A percentile compares a stretch with the other conserved stretches of the same genome.
phyloP scores from a whole-genome alignment of 2,329 filamentous ascomycete genomes.

The Xylariales sp. region DNA sequence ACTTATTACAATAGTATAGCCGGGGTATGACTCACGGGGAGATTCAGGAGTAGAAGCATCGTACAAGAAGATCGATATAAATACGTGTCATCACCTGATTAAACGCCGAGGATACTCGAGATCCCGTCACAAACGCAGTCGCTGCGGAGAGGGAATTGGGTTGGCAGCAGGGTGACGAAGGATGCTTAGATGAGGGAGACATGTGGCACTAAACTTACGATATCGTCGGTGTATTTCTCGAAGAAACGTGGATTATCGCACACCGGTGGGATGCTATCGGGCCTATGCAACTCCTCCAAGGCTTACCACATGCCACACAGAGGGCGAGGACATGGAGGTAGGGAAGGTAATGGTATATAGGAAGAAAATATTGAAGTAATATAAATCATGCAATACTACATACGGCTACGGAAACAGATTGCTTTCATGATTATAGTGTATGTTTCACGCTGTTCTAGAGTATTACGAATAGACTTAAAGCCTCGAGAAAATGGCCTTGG shows the following conservation, averaged over 20 bases:
- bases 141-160: background rate
- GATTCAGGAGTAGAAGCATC: background rate
- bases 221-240: background rate
- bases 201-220: conserved; percentile 2
- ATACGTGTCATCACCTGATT: background rate
- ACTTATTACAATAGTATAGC: background rate
- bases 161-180: background rate
- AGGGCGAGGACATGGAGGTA: background rate
- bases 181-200: background rate
- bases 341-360: background rate
- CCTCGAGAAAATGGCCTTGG: background rate
- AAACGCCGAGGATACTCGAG: background rate
- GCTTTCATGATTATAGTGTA: background rate
- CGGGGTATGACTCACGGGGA: conserved; percentile 3
- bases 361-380: background rate
- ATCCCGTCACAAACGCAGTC: background rate
- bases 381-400: background rate
- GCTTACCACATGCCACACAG: background rate
- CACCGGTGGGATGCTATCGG: background rate
- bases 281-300: background rate
- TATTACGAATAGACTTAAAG: background rate
- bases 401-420: background rate
- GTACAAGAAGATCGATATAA: background rate
- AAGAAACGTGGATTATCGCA: background rate
- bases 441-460: background rate